Percentiles rank a stretch among this genome's conserved stretches.
phyloP scores from a whole-genome alignment of 73 alveolate species.

The Blepharisma stoltei region DNA sequence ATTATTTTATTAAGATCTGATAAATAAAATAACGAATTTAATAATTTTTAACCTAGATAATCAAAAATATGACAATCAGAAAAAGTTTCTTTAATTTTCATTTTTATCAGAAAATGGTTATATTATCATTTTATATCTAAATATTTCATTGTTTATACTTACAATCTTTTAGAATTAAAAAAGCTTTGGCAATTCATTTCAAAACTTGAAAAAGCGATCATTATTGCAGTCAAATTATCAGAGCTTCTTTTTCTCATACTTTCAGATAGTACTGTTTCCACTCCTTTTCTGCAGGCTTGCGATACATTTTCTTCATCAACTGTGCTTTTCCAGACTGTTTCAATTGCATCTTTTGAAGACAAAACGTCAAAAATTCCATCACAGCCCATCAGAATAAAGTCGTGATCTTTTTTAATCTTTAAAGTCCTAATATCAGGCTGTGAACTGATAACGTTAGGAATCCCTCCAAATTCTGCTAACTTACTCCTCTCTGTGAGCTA shows the following conservation, averaged over 20 bases:
- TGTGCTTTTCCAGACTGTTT: conserved; percentile 46
- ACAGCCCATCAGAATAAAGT: conserved; percentile 61
- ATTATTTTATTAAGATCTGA: too few relatives aligned
- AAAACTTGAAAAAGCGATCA: conserved; percentile 7
- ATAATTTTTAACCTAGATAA: too few relatives aligned
- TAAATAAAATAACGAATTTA: too few relatives aligned
- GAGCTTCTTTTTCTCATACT: neutral
- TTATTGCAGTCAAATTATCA: conserved; percentile 8
- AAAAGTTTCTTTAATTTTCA: too few relatives aligned
- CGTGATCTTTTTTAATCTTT: conserved; percentile 68
- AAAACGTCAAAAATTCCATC: conserved; percentile 97
- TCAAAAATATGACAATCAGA: too few relatives aligned
- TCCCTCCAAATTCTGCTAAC: conserved; percentile 89
- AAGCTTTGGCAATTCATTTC: neutral
- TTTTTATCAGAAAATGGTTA: too few relatives aligned
- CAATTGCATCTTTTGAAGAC: conserved; percentile 83
- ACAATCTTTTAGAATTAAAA: too few relatives aligned
- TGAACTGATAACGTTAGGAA: conserved; percentile 88
- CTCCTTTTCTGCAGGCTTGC: neutral
- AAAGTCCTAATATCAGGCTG: conserved; percentile 87
- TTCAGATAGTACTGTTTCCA: neutral
- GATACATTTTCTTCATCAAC: neutral
- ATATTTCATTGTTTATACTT: too few relatives aligned
- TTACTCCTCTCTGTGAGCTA: too few relatives aligned
- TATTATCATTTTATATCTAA: too few relatives aligned